These are phyloP conservation scores for Bodo saltans DNA, from an alignment of 78 protist species.

Conservation along the genomic window DNA sequence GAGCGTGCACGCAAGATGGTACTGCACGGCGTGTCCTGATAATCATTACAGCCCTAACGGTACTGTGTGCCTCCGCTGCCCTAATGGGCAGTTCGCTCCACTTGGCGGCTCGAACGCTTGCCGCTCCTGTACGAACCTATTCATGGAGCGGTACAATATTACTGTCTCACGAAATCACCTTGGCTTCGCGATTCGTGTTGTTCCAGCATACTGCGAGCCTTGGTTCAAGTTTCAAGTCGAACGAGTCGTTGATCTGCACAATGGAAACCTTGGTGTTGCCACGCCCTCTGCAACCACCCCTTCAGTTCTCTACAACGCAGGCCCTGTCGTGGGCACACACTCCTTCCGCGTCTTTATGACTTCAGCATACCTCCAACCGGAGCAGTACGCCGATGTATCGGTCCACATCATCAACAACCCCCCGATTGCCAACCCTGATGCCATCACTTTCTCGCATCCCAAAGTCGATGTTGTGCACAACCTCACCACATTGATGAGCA, in stretches of 20 bases:
- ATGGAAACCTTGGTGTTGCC: neutral
- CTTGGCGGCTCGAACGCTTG: neutral
- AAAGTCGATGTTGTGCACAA: neutral
- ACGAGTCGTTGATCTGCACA: neutral
- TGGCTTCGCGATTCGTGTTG: no score
- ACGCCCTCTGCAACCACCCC: neutral
- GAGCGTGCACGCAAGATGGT: neutral
- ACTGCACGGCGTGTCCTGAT: neutral
- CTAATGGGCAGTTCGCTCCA: neutral
- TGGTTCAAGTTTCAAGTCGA: neutral
- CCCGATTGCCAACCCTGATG: neutral
- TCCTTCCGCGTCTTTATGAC: neutral
- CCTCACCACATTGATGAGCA: neutral
- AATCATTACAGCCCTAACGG: neutral
- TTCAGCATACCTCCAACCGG: neutral
- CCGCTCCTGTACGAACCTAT: neutral
- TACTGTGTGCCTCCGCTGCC: neutral
- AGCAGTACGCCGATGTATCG: neutral
- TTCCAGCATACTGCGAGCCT: no score
- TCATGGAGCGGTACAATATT: no score
- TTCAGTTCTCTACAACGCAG: neutral
- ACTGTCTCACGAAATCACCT: no score
- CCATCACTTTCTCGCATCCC: neutral
- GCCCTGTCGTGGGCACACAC: neutral
- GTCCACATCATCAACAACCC: neutral